These are phyloP conservation scores for Geum urbanum DNA, from an alignment of 306 rosid genomes.

Conservation along the genomic window DNA sequence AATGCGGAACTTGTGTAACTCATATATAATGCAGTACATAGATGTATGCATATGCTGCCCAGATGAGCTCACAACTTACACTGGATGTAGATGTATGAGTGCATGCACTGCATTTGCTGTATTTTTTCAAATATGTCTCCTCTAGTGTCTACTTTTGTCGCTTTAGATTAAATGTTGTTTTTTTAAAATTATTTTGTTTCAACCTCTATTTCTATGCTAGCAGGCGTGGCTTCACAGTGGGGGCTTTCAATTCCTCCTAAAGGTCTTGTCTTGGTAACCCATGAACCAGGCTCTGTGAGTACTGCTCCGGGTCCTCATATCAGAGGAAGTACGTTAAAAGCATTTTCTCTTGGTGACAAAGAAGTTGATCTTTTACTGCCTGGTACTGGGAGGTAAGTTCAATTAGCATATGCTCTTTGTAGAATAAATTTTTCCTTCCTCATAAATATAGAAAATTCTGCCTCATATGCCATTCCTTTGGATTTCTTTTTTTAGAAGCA, in stretches of 20 bases:
- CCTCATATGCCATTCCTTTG: background rate
- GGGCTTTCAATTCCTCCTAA: constrained; percentile 56
- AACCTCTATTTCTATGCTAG: constrained; percentile 23
- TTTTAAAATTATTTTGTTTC: background rate
- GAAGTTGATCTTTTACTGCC: constrained; percentile 91
- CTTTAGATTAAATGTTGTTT: background rate
- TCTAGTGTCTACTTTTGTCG: background rate
- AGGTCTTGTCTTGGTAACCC: constrained; percentile 69
- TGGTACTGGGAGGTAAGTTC: constrained; percentile 81
- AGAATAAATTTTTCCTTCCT: background rate
- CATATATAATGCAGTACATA: background rate
- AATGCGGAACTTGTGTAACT: no score
- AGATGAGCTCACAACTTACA: background rate
- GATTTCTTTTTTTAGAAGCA: background rate
- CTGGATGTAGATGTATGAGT: background rate
- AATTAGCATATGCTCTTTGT: background rate
- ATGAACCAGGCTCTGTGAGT: constrained; percentile 71
- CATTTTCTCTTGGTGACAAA: constrained; percentile 79
- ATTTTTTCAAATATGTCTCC: background rate
- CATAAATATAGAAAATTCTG: background rate
- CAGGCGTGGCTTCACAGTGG: constrained; percentile 44
- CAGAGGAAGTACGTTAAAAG: constrained; percentile 76
- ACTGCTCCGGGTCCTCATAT: constrained; percentile 89
- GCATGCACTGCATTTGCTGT: background rate
- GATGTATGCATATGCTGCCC: constrained; percentile 9